Conservation (phyloP, 768 basidiomycete species). For the Mycena crocata region DNA sequence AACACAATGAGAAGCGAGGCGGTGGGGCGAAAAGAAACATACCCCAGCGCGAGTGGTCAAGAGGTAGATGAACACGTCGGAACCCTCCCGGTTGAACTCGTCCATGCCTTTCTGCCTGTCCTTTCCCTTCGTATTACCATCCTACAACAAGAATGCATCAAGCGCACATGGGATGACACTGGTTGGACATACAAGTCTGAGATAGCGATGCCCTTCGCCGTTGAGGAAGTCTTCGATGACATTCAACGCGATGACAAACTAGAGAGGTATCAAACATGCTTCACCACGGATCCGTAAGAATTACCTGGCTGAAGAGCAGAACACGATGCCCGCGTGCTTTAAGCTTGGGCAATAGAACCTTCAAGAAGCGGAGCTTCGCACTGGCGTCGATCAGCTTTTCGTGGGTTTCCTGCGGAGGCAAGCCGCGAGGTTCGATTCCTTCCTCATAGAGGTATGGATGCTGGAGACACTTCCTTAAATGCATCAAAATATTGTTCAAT, state of each 20-base stretch:
- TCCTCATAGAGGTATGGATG: slow-evolving; percentile 90
- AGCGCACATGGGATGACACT: background rate
- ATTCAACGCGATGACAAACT: slow-evolving; percentile 92
- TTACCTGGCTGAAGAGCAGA: slow-evolving; percentile 90
- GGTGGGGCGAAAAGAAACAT: slow-evolving; percentile 31
- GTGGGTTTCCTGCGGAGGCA: slow-evolving; percentile 72
- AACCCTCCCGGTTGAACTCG: slow-evolving; percentile 88
- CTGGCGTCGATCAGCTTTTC: slow-evolving; percentile 85
- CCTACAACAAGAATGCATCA: slow-evolving; percentile 57
- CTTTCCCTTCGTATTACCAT: slow-evolving; percentile 87
- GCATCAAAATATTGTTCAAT: slow-evolving; percentile 89
- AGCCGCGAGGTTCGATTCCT: slow-evolving; percentile 79
- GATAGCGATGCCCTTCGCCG: slow-evolving; percentile 84
- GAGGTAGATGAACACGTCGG: slow-evolving; percentile 91
- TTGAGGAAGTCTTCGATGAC: slow-evolving; percentile 89
- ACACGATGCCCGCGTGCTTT: slow-evolving; percentile 89
- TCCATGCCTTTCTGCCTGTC: slow-evolving; percentile 97
- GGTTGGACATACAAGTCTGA: slow-evolving; percentile 71
- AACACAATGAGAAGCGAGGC: slow-evolving; percentile 3
- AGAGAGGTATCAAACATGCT: slow-evolving; percentile 16
- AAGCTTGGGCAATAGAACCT: slow-evolving; percentile 82
- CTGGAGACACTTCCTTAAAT: slow-evolving; percentile 82
- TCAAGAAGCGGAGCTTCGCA: slow-evolving; percentile 86
- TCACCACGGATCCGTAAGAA: background rate
- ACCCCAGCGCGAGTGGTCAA: slow-evolving; percentile 92